Percentiles rank a stretch among this genome's conserved stretches.
Conservation (phyloP, 441 rosid species). For the Adansonia gregorii region DNA sequence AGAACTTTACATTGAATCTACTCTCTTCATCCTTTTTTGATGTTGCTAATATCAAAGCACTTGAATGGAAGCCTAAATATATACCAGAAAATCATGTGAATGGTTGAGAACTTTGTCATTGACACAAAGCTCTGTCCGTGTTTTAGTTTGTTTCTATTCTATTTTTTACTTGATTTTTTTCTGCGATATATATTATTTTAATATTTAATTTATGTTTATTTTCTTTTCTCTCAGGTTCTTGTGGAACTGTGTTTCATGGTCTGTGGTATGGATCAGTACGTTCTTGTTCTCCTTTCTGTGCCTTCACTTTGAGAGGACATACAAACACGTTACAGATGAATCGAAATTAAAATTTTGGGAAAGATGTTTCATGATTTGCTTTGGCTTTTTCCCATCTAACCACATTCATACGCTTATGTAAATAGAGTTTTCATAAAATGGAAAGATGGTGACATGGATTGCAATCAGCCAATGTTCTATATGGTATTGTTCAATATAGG, state of each 20-base stretch:
- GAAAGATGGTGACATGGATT: not conserved
- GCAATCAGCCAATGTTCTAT: not conserved
- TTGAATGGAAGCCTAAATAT: not conserved
- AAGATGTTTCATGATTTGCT: not conserved
- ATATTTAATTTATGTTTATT: slow-evolving; percentile 35
- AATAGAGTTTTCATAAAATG: slow-evolving; percentile 12
- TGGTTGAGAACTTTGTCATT: slow-evolving; percentile 20
- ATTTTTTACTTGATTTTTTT: slow-evolving; percentile 15
- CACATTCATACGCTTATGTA: not conserved
- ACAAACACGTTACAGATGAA: slow-evolving; percentile 24
- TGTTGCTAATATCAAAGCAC: not conserved
- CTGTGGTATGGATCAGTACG: slow-evolving; percentile 99
- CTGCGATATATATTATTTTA: slow-evolving; percentile 30
- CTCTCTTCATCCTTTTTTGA: not conserved
- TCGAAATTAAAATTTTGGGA: slow-evolving; percentile 27
- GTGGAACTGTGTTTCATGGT: slow-evolving; percentile 95
- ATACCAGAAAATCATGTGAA: not conserved
- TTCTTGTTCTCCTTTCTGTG: slow-evolving; percentile 50
- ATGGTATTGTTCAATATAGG: not conserved
- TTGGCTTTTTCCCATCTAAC: not conserved
- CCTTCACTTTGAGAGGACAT: slow-evolving; percentile 23
- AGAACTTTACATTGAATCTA: not conserved
- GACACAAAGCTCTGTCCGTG: slow-evolving; percentile 7
- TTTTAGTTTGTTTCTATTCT: slow-evolving; percentile 17
- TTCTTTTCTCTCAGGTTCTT: slow-evolving; percentile 66